These are phyloP conservation scores for Exophiala oligosperma DNA, from an alignment of 2,329 filamentous ascomycete genomes.

Conservation along the genomic window DNA sequence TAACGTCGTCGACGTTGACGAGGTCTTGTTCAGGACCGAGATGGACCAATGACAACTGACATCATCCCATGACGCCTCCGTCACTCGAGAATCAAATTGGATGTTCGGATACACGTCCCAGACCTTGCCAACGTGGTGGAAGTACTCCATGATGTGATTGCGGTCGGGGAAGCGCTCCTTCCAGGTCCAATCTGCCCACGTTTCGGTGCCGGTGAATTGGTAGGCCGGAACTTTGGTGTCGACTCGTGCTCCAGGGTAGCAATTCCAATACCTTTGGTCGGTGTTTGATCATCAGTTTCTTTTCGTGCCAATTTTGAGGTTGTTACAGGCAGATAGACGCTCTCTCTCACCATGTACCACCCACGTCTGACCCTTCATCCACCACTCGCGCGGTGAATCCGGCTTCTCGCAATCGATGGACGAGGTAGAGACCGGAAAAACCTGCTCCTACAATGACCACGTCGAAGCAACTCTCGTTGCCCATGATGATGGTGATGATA, in stretches of 20 bases:
- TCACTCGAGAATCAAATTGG: conserved; percentile 31
- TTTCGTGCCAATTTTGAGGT: background rate
- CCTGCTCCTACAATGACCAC: conserved; percentile 32
- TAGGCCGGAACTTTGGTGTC: conserved; percentile 49
- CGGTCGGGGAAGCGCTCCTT: conserved; percentile 1
- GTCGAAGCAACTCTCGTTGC: too few relatives aligned
- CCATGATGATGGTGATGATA: too few relatives aligned
- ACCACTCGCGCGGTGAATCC: conserved; percentile 51
- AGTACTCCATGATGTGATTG: conserved; percentile 4
- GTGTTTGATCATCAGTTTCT: too few relatives aligned
- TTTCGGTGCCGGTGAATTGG: conserved; percentile 46
- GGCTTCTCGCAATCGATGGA: conserved; percentile 52
- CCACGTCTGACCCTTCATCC: conserved; percentile 46
- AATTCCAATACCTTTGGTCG: conserved; percentile 30
- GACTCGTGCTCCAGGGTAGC: conserved; percentile 45
- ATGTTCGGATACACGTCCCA: conserved; percentile 3
- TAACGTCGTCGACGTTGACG: background rate
- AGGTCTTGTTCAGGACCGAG: background rate
- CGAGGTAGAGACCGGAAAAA: conserved; percentile 49
- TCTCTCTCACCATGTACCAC: background rate
- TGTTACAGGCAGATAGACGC: too few relatives aligned
- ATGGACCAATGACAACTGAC: conserved; percentile 6
- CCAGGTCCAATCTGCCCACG: conserved; percentile 38
- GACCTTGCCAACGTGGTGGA: conserved; percentile 3
- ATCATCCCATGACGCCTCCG: conserved; percentile 37